Conservation (phyloP, 257 asterid genomes). For the Petunia axillaris region DNA sequence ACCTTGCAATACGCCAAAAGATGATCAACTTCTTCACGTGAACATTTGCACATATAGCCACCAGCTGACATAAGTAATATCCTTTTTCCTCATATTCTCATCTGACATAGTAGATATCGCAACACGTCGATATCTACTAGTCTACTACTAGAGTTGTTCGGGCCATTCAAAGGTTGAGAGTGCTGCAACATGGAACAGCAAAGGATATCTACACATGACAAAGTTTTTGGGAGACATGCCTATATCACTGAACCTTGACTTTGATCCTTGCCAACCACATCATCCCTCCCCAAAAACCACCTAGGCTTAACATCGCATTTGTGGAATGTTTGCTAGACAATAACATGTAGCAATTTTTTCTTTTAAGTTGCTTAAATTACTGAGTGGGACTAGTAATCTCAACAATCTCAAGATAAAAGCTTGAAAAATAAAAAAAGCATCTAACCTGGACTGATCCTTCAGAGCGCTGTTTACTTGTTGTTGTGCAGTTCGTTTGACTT, state of each 20-base stretch:
- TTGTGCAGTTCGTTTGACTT: constrained; percentile 93
- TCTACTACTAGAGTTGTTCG: constrained; percentile 1
- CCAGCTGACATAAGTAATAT: too few relatives aligned
- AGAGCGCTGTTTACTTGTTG: constrained; percentile 82
- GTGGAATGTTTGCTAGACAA: background rate
- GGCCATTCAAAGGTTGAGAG: background rate
- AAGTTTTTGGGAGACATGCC: background rate
- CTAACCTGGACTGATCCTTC: constrained; percentile 83
- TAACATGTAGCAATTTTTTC: background rate
- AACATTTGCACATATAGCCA: too few relatives aligned
- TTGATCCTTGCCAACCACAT: constrained; percentile 6
- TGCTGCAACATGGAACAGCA: constrained; percentile 7
- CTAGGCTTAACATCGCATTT: constrained; percentile 14
- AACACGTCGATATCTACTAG: background rate
- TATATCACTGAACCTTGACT: background rate
- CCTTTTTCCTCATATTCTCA: too few relatives aligned
- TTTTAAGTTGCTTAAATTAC: background rate
- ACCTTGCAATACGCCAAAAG: too few relatives aligned
- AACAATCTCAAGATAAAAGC: background rate
- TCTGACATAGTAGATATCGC: background rate
- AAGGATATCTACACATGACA: background rate
- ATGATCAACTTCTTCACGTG: too few relatives aligned
- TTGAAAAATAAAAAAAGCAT: constrained; percentile 9
- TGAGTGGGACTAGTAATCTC: constrained; percentile 2
- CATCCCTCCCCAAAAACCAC: constrained; percentile 14